Percentiles rank a stretch among this genome's conserved stretches.
Conservation (phyloP, 2,329 filamentous ascomycete genomes). For the Monilinia aucupariae region DNA sequence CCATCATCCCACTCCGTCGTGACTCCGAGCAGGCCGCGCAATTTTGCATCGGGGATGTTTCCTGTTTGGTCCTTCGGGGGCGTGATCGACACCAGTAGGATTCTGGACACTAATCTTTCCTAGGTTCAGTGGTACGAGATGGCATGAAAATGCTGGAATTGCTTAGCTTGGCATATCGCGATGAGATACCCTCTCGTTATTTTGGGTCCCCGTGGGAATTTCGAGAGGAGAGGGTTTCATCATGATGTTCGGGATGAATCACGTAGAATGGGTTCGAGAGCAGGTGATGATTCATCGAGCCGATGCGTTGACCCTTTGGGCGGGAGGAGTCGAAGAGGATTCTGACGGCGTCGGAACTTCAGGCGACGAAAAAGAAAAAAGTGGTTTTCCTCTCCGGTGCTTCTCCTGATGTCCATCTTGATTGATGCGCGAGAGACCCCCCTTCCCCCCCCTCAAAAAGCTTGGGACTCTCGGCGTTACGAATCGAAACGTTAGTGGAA, state of each 20-base stretch:
- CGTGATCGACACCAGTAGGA: slow-evolving; percentile 6
- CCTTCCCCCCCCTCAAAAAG: too few species aligned
- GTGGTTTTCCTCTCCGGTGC: too few species aligned
- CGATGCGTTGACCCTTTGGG: neutral
- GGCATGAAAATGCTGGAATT: slow-evolving; percentile 8
- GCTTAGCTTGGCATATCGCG: neutral
- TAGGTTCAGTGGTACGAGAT: slow-evolving; percentile 6
- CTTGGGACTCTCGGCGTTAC: too few species aligned
- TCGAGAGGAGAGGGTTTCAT: neutral
- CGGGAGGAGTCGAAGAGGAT: neutral
- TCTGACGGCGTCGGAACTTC: neutral
- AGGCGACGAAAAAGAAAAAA: neutral
- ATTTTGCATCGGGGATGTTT: slow-evolving; percentile 12
- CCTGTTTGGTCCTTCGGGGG: slow-evolving; percentile 4
- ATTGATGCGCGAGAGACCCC: neutral
- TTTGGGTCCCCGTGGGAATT: neutral
- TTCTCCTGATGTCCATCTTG: too few species aligned
- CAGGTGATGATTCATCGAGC: neutral
- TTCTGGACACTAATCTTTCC: neutral
- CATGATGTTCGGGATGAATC: neutral
- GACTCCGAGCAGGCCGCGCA: slow-evolving; percentile 10
- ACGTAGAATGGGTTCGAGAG: neutral
- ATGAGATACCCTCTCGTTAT: neutral
- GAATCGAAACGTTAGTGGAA: neutral
- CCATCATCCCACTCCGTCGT: neutral